Evolutionary conservation across 495 filamentous ascomycete genomes (phyloP).

Genomic region (Xylaria telfairii): DNA sequence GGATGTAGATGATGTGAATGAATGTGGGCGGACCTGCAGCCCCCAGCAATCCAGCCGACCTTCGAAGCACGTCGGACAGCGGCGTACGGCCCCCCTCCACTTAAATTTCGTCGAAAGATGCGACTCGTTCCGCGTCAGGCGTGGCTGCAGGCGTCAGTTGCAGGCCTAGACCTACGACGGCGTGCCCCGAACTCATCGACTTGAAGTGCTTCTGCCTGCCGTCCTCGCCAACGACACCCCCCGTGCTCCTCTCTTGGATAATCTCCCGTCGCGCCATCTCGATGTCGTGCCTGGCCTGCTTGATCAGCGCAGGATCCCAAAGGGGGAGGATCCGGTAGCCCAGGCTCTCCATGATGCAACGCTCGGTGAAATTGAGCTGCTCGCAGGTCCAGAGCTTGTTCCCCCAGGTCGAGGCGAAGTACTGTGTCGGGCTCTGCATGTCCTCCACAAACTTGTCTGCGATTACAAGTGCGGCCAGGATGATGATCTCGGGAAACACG

Average conservation of each 20-base stretch:
- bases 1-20: not conserved
- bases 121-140: slow-evolving; percentile 40
- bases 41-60: not conserved
- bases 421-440: slow-evolving; percentile 48
- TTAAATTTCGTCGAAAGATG: slow-evolving; percentile 28
- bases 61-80: not conserved
- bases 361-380: slow-evolving; percentile 61
- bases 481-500: slow-evolving; percentile 59
- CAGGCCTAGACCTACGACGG: slow-evolving; percentile 44
- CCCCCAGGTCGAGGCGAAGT: slow-evolving; percentile 53
- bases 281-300: slow-evolving; percentile 59
- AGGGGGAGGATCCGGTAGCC: slow-evolving; percentile 58
- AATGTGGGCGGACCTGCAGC: slow-evolving; percentile 15
- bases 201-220: slow-evolving; percentile 42
- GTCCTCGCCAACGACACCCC: slow-evolving; percentile 28
- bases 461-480: slow-evolving; percentile 56
- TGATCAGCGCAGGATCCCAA: slow-evolving; percentile 53
- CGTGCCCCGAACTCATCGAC: slow-evolving; percentile 47
- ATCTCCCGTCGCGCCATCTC: slow-evolving; percentile 55
- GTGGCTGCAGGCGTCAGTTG: slow-evolving; percentile 51
- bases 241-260: slow-evolving; percentile 29
- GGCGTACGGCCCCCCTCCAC: not conserved
- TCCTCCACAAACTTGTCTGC: slow-evolving; percentile 62
- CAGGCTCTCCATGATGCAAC: slow-evolving; percentile 61
- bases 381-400: slow-evolving; percentile 55